phyloP scores from a whole-genome alignment of 2,329 filamentous ascomycete genomes.

The Talaromyces sp. region DNA sequence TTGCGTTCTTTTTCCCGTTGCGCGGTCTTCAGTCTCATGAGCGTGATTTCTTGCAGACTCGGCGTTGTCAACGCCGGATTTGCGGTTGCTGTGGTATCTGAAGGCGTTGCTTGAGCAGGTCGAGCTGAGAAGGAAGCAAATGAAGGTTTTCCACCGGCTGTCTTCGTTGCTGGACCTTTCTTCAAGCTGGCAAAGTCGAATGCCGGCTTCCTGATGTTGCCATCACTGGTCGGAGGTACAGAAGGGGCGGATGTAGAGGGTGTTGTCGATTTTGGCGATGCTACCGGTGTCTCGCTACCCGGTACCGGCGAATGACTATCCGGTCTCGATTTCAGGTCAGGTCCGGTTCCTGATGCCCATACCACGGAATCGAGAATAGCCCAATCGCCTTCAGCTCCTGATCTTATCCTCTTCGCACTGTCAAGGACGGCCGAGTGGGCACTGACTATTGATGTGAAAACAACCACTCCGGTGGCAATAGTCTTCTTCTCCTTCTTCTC shows the following conservation, averaged over 20 bases:
- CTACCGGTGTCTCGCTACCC: neutral
- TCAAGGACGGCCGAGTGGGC: conserved; percentile 57
- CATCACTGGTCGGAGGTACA: neutral
- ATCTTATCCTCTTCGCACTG: conserved; percentile 36
- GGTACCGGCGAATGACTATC: neutral
- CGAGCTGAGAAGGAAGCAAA: conserved; percentile 15
- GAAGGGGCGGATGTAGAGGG: conserved; percentile 21
- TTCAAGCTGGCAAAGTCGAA: conserved; percentile 39
- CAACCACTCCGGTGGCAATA: conserved; percentile 53
- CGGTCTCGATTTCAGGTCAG: conserved; percentile 39
- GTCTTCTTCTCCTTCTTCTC: conserved; percentile 52
- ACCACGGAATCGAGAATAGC: conserved; percentile 51
- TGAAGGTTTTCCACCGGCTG: conserved; percentile 17
- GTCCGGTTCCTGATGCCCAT: conserved; percentile 55
- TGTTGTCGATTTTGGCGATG: neutral
- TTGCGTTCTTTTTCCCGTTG: conserved; percentile 54
- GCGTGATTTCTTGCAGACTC: conserved; percentile 48
- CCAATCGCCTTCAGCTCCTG: conserved; percentile 40
- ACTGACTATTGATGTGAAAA: conserved; percentile 57
- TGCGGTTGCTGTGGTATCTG: neutral
- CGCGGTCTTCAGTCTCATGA: conserved; percentile 57
- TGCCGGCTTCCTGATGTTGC: conserved; percentile 25
- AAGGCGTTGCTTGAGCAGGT: neutral
- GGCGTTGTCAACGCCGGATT: conserved; percentile 30
- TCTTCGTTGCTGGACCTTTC: conserved; percentile 21